These are phyloP conservation scores for Suhomyces bribrorum DNA, from an alignment of 1,139 yeast species.

Conservation along the genomic window DNA sequence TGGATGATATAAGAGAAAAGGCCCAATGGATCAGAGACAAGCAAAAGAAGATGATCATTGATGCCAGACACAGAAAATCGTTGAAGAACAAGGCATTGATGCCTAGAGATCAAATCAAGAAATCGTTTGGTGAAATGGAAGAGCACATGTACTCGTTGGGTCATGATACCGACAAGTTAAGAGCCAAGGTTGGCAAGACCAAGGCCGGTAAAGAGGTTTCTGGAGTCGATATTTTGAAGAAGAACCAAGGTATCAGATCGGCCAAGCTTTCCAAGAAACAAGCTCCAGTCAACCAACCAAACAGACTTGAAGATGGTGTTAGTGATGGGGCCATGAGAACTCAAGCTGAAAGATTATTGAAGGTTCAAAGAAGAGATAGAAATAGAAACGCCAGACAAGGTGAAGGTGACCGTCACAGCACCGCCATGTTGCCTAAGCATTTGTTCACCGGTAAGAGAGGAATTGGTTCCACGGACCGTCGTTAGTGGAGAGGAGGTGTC, in stretches of 20 bases:
- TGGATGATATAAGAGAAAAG: slow-evolving; percentile 75
- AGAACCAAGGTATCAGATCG: slow-evolving; percentile 50
- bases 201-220: slow-evolving; percentile 46
- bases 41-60: slow-evolving; percentile 89
- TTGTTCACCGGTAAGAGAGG: slow-evolving; percentile 96
- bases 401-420: slow-evolving; percentile 91
- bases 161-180: slow-evolving; percentile 73
- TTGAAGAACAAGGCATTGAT: slow-evolving; percentile 85
- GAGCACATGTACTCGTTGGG: slow-evolving; percentile 87
- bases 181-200: slow-evolving; percentile 45
- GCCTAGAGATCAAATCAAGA: slow-evolving; percentile 88
- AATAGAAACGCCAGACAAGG: slow-evolving; percentile 91
- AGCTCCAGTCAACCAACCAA: slow-evolving; percentile 61
- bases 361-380: slow-evolving; percentile 90
- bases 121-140: slow-evolving; percentile 79
- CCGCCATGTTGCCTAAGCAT: slow-evolving; percentile 89
- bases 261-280: slow-evolving; percentile 50
- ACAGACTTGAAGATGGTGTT: slow-evolving; percentile 86
- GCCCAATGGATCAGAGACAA: slow-evolving; percentile 95
- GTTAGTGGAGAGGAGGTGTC: slow-evolving; percentile 35
- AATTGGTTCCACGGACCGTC: slow-evolving; percentile 80
- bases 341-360: slow-evolving; percentile 85
- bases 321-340: slow-evolving; percentile 77
- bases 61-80: slow-evolving; percentile 83
- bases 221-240: slow-evolving; percentile 75